phyloP scores from a whole-genome alignment of 1,284 basidiomycete genomes.

The Polyporus tsugae region DNA sequence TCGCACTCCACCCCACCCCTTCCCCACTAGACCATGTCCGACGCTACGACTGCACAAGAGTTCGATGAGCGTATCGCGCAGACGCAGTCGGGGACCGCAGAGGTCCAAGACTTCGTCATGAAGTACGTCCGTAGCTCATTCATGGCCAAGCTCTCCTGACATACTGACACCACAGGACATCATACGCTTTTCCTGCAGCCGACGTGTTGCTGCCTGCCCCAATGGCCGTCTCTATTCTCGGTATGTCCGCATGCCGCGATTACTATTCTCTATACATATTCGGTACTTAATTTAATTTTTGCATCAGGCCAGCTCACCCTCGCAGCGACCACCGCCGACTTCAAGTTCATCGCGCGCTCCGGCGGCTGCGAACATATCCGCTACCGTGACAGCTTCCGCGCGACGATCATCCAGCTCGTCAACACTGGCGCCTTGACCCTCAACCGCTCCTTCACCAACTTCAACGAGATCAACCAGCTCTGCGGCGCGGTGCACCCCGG shows the following conservation, averaged over 20 bases:
- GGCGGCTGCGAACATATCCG: conserved; percentile 17
- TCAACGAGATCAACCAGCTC: conserved; percentile 23
- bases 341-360: conserved; percentile 15
- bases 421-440: conserved; percentile 19
- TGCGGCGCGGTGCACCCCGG: conserved; percentile 15
- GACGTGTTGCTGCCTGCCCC: conserved; percentile 23
- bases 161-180: not conserved
- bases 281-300: not conserved
- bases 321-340: conserved; percentile 20
- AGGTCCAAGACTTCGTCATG: conserved; percentile 18
- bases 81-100: conserved; percentile 14
- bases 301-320: conserved; percentile 19
- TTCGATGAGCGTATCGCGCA: conserved; percentile 16
- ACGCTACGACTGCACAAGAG: not conserved
- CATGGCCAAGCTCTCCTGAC: not conserved
- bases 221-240: conserved; percentile 22
- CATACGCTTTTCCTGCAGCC: conserved; percentile 18
- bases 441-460: conserved; percentile 22
- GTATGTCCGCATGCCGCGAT: not conserved
- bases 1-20: too few species aligned
- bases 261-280: not conserved
- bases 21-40: not conserved
- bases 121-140: conserved; percentile 1
- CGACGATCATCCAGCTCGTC: conserved; percentile 24
- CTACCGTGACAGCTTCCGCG: conserved; percentile 23